These are phyloP conservation scores for Thoreauomyces humboldtii DNA, from an alignment of 192 early-diverging fungal genomes.

Conservation along the genomic window DNA sequence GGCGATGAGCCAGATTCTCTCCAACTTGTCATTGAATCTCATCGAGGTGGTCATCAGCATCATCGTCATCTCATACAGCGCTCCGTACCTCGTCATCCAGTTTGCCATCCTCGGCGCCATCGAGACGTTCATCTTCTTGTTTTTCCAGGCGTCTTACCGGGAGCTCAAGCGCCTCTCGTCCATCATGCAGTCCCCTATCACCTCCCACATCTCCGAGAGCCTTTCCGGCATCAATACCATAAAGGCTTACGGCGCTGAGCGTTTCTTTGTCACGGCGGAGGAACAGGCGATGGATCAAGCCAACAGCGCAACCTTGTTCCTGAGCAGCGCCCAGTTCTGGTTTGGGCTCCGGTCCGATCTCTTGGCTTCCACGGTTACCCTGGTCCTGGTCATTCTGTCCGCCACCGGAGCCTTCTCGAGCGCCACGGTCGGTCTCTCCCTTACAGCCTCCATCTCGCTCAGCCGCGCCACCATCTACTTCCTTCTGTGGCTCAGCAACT, in stretches of 20 bases:
- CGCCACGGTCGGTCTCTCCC: not conserved
- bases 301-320: conserved; percentile 14
- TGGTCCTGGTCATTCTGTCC: not conserved
- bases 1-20: conserved; percentile 23
- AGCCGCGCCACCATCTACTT: conserved; percentile 4
- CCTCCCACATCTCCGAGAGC: conserved; percentile 32
- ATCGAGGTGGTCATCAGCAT: conserved; percentile 14
- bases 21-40: conserved; percentile 34
- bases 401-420: not conserved
- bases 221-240: conserved; percentile 33
- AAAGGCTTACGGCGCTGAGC: not conserved
- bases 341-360: conserved; percentile 17
- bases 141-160: conserved; percentile 31
- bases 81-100: conserved; percentile 14
- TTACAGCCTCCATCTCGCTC: conserved; percentile 8
- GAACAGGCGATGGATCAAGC: not conserved
- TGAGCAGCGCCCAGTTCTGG: conserved; percentile 18
- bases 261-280: conserved; percentile 1
- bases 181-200: conserved; percentile 23
- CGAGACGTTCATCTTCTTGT: conserved; percentile 23
- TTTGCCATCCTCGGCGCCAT: conserved; percentile 18
- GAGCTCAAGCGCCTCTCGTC: conserved; percentile 33
- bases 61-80: conserved; percentile 16
- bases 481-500: not conserved
- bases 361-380: not conserved